Conservation (phyloP, 2,329 filamentous ascomycete genomes). For the Microsporum audouinii region DNA sequence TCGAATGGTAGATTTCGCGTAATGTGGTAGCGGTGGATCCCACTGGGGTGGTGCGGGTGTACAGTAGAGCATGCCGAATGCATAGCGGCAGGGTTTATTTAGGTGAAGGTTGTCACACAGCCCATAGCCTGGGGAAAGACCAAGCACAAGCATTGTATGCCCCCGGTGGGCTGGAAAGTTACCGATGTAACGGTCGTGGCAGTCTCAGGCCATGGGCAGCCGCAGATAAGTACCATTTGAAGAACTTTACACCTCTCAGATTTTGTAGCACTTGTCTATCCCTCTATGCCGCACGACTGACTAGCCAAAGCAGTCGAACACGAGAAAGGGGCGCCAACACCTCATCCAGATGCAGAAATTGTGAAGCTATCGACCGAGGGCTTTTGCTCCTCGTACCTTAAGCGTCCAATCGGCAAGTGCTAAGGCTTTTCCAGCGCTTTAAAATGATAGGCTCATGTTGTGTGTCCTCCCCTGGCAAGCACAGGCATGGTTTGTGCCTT, state of each 20-base stretch:
- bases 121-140: conserved; percentile 4
- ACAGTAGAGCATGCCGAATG: not conserved
- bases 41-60: not conserved
- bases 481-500: not conserved
- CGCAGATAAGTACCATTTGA: not conserved
- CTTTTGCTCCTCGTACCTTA: not conserved
- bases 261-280: not conserved
- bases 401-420: not conserved
- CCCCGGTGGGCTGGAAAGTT: conserved; percentile 2
- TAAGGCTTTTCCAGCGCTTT: not conserved
- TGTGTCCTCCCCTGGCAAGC: not conserved
- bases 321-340: not conserved
- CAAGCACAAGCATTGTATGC: conserved; percentile 3
- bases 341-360: not conserved
- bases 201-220: not conserved
- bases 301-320: not conserved
- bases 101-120: not conserved
- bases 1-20: not conserved
- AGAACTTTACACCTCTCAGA: not conserved
- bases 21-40: not conserved
- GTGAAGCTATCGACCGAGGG: not conserved
- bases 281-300: not conserved
- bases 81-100: not conserved
- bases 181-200: conserved; percentile 4
- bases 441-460: not conserved